These are phyloP conservation scores for Malus hybrid DNA, from an alignment of 331 rosid species.

Conservation along the genomic window DNA sequence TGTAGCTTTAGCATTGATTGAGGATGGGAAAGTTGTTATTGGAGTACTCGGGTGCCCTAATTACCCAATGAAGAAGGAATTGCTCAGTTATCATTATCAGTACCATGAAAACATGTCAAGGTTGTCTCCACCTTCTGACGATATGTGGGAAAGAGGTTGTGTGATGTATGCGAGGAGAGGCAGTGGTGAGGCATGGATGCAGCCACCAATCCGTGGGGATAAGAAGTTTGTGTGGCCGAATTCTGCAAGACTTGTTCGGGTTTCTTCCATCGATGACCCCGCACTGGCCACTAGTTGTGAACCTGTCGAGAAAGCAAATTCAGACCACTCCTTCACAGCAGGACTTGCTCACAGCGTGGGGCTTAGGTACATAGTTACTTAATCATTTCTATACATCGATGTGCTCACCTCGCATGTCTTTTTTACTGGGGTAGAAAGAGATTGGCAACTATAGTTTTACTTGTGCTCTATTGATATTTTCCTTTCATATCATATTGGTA, in stretches of 20 bases:
- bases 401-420: neutral
- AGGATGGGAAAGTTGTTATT: slow-evolving; percentile 31
- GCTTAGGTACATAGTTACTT: slow-evolving; percentile 24
- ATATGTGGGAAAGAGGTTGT: slow-evolving; percentile 36
- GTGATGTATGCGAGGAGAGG: slow-evolving; percentile 35
- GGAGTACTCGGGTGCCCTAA: slow-evolving; percentile 55
- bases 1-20: slow-evolving; percentile 41
- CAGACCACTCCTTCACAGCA: slow-evolving; percentile 37
- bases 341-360: slow-evolving; percentile 45
- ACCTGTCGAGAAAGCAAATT: slow-evolving; percentile 43
- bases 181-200: slow-evolving; percentile 39
- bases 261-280: slow-evolving; percentile 42
- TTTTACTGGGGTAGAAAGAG: neutral
- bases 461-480: neutral
- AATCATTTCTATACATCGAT: neutral
- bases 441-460: neutral
- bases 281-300: slow-evolving; percentile 39
- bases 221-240: slow-evolving; percentile 35
- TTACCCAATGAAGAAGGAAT: slow-evolving; percentile 41
- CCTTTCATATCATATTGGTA: slow-evolving; percentile 12
- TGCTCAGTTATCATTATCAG: slow-evolving; percentile 32
- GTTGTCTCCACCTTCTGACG: slow-evolving; percentile 16
- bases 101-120: slow-evolving; percentile 13
- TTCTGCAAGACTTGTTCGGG: slow-evolving; percentile 28
- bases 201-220: slow-evolving; percentile 21